Base-by-base conservation (phyloP, 2,329 filamentous ascomycete genomes). In the Diaporthe humulicola region DNA sequence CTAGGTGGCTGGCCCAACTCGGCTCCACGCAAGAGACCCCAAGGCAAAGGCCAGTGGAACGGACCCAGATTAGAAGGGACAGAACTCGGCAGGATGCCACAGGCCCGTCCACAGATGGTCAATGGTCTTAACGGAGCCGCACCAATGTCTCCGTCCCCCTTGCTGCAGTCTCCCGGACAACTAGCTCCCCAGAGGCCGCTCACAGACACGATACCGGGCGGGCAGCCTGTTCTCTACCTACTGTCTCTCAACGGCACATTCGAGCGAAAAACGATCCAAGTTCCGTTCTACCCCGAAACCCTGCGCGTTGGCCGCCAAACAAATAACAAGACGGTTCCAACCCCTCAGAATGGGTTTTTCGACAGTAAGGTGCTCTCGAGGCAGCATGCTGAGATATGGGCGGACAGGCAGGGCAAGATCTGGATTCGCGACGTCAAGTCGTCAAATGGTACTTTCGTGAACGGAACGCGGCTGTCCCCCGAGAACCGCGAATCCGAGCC, bases 391-490 rank as follows among this genome's bases (percentile, higher is more conserved):
- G 97, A 99, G 83, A 94, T 99, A 50, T 98, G 95, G 92, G 95
- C 97, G n/a, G 90, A 92, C 77, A 84, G 87, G 71, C 92, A 94
- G 77, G 96, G 96, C 71, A 98, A 98, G 82, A 93, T 99, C 57
- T 98, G 93, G 90, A 98, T 99, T 79, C 92, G 96, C 74, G 97
- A 99, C 85, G 94, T 99, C 79, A 99, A 98, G 85, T 98, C 97
- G 0, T 99, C 97, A 54, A 99, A 99, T 82, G 97, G 97, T 74
- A 99, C 97, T 0, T 99, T 99, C 84, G 96, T 99, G 79, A 99
- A 99, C 80, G 95, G 95, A 28, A 91, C 93, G 72, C 92, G 97
- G 40, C 84, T 99, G 75, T 98, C 97, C 2, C 94, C 92, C 71
- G 97, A 99, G 83, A 99, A 98, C 80, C 92, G 96, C 79, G 97